phyloP scores from a whole-genome alignment of 73 alveolate species.

The Paramecium octaurelia region DNA sequence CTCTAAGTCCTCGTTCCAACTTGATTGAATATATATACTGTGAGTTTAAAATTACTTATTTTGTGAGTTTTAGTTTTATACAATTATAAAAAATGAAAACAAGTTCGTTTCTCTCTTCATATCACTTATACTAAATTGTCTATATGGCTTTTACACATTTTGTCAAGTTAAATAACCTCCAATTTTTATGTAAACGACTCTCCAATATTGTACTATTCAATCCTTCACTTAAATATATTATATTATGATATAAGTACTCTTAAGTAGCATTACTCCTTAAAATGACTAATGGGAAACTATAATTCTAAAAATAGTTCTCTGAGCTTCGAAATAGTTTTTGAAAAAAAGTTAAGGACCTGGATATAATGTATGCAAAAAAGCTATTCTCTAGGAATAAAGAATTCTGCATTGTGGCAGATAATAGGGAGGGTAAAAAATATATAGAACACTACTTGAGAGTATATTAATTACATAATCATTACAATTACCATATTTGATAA shows the following conservation, averaged over 20 bases:
- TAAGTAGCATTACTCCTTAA: not conserved
- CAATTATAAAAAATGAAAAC: not conserved
- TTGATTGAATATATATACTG: not conserved
- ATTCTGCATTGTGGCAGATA: not conserved
- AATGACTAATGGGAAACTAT: not conserved
- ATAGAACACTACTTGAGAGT: too few species aligned
- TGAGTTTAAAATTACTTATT: not conserved
- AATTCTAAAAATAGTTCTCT: not conserved
- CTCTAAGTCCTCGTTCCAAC: not conserved
- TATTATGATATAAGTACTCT: not conserved
- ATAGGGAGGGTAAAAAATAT: too few species aligned
- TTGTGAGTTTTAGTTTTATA: not conserved
- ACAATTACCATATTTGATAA: too few species aligned
- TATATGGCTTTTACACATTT: not conserved
- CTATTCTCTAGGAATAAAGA: not conserved
- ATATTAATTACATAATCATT: too few species aligned
- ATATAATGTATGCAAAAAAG: too few species aligned
- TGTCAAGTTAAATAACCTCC: not conserved
- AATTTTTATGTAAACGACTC: not conserved
- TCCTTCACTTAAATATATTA: not conserved
- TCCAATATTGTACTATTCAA: not conserved
- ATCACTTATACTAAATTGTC: not conserved
- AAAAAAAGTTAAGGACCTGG: too few species aligned
- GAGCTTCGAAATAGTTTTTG: not conserved
- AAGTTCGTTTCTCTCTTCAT: not conserved